Conservation (phyloP, 345 rosid genomes). For the Aethionema arabicum region DNA sequence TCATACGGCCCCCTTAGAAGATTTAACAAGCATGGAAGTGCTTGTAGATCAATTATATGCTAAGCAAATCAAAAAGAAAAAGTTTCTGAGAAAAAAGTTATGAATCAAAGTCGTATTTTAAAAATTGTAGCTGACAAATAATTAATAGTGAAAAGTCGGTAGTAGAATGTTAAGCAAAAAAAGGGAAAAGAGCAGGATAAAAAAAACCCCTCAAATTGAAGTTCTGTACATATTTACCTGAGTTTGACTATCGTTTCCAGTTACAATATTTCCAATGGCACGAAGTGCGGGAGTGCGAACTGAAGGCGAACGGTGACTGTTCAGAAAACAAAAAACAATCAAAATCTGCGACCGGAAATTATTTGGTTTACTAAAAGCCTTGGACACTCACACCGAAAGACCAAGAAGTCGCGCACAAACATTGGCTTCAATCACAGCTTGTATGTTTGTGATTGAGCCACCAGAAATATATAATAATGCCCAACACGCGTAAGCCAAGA, state of each 20-base stretch:
- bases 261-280: constrained; percentile 38
- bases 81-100: constrained; percentile 10
- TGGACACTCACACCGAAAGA: constrained; percentile 61
- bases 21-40: constrained; percentile 39
- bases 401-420: constrained; percentile 72
- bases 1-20: constrained; percentile 34
- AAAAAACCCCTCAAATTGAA: constrained; percentile 3
- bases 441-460: constrained; percentile 75
- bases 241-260: constrained; percentile 40
- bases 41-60: constrained; percentile 41
- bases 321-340: constrained; percentile 31
- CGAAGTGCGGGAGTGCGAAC: constrained; percentile 40
- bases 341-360: constrained; percentile 25
- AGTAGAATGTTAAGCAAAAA: constrained; percentile 3
- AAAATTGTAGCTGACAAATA: constrained; percentile 1
- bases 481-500: constrained; percentile 79
- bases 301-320: constrained; percentile 37
- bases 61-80: constrained; percentile 19
- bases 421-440: constrained; percentile 76
- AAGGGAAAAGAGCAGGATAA: neutral
- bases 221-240: constrained; percentile 26
- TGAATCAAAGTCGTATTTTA: constrained; percentile 11
- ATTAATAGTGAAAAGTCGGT: neutral
- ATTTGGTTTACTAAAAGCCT: constrained; percentile 17
- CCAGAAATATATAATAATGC: constrained; percentile 48